phyloP scores from a whole-genome alignment of 2,329 filamentous ascomycete genomes.

The Metarhizium humberi region DNA sequence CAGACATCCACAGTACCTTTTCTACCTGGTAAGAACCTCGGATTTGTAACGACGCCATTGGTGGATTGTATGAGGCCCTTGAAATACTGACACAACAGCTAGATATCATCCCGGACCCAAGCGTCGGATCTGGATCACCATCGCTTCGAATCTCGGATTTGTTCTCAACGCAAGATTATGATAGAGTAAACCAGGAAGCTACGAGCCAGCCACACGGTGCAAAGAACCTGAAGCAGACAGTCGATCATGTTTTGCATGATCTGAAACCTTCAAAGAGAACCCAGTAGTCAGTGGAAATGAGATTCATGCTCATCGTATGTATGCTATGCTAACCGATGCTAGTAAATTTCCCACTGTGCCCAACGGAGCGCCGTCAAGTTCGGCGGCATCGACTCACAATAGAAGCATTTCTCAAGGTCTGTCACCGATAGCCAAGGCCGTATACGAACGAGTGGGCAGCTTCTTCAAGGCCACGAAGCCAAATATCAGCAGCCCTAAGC shows the following conservation, averaged over 20 bases:
- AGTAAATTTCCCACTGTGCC: constrained; percentile 42
- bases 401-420: constrained; percentile 30
- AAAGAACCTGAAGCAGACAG: constrained; percentile 58
- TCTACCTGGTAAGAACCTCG: constrained; percentile 50
- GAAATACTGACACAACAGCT: not conserved
- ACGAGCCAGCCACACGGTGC: constrained; percentile 47
- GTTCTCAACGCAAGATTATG: constrained; percentile 47
- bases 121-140: constrained; percentile 46
- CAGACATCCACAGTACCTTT: constrained; percentile 74
- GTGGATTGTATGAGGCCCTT: not conserved
- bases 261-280: constrained; percentile 63
- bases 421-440: constrained; percentile 35
- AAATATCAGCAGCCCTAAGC: constrained; percentile 17
- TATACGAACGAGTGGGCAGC: constrained; percentile 31
- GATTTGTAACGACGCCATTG: not conserved
- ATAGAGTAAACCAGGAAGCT: constrained; percentile 64
- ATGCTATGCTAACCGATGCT: constrained; percentile 16
- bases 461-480: constrained; percentile 30
- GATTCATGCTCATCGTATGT: not conserved
- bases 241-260: constrained; percentile 66
- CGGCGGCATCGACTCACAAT: constrained; percentile 11
- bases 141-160: constrained; percentile 40
- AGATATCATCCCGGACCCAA: constrained; percentile 60
- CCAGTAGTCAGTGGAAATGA: constrained; percentile 44
- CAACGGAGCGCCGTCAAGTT: constrained; percentile 9